Percentiles rank a stretch among this genome's conserved stretches.
Conservation (phyloP, 371 early-diverging fungal genomes). For the Mucor piriformis region DNA sequence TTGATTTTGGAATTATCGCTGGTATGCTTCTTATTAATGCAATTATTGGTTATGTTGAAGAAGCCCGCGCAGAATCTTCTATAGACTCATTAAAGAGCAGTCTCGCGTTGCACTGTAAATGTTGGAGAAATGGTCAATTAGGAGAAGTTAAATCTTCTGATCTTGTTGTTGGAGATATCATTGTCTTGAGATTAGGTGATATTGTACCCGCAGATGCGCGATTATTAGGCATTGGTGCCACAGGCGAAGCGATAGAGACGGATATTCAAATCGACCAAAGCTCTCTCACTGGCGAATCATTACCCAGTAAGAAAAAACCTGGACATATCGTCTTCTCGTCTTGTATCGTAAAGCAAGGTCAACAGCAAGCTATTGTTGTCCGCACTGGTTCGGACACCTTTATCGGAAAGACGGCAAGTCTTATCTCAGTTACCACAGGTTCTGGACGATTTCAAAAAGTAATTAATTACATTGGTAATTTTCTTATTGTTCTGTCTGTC, state of each 20-base stretch:
- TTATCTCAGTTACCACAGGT: constrained; percentile 84
- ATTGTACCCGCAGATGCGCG: constrained; percentile 92
- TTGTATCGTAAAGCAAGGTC: constrained; percentile 84
- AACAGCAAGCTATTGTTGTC: constrained; percentile 82
- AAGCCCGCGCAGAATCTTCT: constrained; percentile 86
- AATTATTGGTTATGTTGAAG: constrained; percentile 87
- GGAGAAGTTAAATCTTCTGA: constrained; percentile 76
- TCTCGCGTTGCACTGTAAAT: constrained; percentile 79
- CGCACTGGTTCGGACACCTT: constrained; percentile 89
- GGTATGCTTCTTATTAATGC: constrained; percentile 87
- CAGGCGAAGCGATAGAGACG: constrained; percentile 74
- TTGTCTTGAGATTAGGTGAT: constrained; percentile 89
- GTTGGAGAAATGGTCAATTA: constrained; percentile 77
- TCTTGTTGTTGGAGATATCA: constrained; percentile 87
- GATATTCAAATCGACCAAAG: constrained; percentile 92
- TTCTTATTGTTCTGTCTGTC: constrained; percentile 73
- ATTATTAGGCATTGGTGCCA: constrained; percentile 81
- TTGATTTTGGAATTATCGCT: constrained; percentile 87
- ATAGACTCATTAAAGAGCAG: constrained; percentile 87
- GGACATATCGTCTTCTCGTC: constrained; percentile 83
- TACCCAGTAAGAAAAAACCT: constrained; percentile 81
- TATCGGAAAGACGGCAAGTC: constrained; percentile 90
- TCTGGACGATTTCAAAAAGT: constrained; percentile 88
- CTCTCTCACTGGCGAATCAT: constrained; percentile 92
- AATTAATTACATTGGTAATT: constrained; percentile 82